These are phyloP conservation scores for Trametes polyzona DNA, from an alignment of 1,284 basidiomycete species.

Conservation along the genomic window DNA sequence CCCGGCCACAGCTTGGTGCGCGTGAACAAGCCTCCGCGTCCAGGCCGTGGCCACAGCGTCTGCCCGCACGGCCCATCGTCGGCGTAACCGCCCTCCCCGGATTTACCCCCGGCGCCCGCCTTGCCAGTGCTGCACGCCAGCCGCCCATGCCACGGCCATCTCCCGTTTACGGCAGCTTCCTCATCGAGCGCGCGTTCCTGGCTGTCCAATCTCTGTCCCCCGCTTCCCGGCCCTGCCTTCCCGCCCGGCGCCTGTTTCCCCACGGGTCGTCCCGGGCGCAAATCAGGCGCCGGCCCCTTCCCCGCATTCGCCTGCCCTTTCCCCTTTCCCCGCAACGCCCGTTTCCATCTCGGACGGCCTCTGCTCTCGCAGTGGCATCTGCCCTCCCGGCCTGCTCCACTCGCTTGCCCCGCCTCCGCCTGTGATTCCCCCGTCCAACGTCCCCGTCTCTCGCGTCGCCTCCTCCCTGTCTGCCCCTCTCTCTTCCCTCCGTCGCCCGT, in stretches of 20 bases:
- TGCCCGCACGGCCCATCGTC: slow-evolving; percentile 14
- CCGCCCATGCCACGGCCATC: slow-evolving; percentile 16
- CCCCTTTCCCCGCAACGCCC: slow-evolving; percentile 16
- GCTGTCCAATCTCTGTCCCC: slow-evolving; percentile 12
- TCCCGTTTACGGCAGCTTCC: slow-evolving; percentile 21
- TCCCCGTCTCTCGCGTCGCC: slow-evolving; percentile 1
- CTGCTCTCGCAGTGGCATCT: slow-evolving; percentile 4
- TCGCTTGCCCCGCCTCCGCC: not conserved
- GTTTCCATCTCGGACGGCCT: slow-evolving; percentile 10
- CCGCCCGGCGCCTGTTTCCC: slow-evolving; percentile 11
- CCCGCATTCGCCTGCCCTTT: slow-evolving; percentile 12
- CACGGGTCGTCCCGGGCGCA: slow-evolving; percentile 5
- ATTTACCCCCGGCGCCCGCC: slow-evolving; percentile 23
- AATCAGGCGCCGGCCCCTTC: slow-evolving; percentile 7
- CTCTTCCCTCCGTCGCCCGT: not conserved
- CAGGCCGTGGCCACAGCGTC: slow-evolving; percentile 6
- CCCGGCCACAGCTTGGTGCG: not conserved
- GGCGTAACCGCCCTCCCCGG: slow-evolving; percentile 24
- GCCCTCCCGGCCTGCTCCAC: slow-evolving; percentile 2
- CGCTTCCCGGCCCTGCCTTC: slow-evolving; percentile 9
- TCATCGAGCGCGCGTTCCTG: not conserved
- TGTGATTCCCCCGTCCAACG: slow-evolving; percentile 8
- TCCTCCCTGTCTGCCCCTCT: not conserved
- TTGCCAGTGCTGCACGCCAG: no score
- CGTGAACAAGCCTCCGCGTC: slow-evolving; percentile 3